Conservation (phyloP, 306 rosid species). For the Parietaria judaica region DNA sequence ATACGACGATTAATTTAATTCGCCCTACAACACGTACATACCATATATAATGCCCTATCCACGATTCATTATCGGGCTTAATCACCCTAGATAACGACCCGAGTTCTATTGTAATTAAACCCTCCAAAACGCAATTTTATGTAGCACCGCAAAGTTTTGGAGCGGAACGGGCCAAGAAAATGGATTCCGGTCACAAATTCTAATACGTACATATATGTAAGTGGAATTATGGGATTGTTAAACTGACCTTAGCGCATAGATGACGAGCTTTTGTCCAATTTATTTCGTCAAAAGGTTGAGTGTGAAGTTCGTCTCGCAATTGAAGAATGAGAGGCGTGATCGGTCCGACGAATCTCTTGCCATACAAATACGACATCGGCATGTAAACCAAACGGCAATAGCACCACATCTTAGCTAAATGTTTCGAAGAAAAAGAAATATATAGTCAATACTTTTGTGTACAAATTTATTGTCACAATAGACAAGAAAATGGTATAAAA, state of each 20-base stretch:
- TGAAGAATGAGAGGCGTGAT: conserved; percentile 5
- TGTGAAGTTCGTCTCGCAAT: conserved; percentile 19
- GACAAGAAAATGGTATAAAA: no score
- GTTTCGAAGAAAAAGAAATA: neutral
- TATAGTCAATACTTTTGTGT: neutral
- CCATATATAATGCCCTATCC: no score
- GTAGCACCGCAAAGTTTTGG: no score
- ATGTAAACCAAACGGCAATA: conserved; percentile 19
- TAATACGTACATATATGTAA: neutral
- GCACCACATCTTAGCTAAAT: conserved; percentile 28
- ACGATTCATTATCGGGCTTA: no score
- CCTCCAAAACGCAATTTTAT: no score
- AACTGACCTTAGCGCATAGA: conserved; percentile 20
- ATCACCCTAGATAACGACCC: no score
- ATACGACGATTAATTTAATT: no score
- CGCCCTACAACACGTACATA: no score
- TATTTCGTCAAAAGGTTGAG: conserved; percentile 13
- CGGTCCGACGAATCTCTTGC: conserved; percentile 3
- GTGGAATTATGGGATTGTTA: neutral
- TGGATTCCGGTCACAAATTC: no score
- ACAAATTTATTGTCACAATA: no score
- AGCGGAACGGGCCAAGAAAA: no score
- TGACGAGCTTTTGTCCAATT: conserved; percentile 19
- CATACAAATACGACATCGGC: conserved; percentile 13
- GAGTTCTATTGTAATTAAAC: no score